Evolutionary conservation across 2,329 filamentous ascomycete species (phyloP).

Genomic region (Colletotrichum orchidophilum): DNA sequence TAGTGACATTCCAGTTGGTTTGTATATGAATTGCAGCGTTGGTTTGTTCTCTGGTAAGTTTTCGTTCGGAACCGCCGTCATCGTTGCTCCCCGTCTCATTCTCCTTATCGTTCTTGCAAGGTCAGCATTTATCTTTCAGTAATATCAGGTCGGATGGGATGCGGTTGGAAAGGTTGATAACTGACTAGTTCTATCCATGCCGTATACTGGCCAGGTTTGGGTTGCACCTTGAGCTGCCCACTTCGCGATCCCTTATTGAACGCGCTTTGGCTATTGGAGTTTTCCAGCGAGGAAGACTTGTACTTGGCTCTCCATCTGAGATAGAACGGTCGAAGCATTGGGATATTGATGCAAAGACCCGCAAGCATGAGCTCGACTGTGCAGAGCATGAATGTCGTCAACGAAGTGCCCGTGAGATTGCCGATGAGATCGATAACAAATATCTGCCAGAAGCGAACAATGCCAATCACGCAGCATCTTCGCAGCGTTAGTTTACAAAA

Average conservation of each 20-base stretch:
- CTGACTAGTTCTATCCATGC: slow-evolving; percentile 34
- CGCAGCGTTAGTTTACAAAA: neutral
- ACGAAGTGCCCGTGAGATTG: slow-evolving; percentile 51
- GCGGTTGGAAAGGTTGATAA: neutral
- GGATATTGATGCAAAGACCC: slow-evolving; percentile 52
- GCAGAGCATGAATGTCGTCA: slow-evolving; percentile 50
- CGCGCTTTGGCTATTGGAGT: slow-evolving; percentile 35
- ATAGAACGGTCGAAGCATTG: slow-evolving; percentile 51
- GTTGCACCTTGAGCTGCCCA: slow-evolving; percentile 7
- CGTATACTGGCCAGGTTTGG: slow-evolving; percentile 19
- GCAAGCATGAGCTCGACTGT: slow-evolving; percentile 51
- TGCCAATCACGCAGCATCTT: slow-evolving; percentile 48
- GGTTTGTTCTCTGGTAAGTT: slow-evolving; percentile 30
- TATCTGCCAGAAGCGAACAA: slow-evolving; percentile 50
- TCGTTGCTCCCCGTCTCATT: slow-evolving; percentile 34
- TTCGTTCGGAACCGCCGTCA: slow-evolving; percentile 38
- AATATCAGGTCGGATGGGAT: too few relatives aligned
- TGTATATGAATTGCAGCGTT: slow-evolving; percentile 33
- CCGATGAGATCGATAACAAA: slow-evolving; percentile 45
- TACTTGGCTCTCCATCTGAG: slow-evolving; percentile 43
- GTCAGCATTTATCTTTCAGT: neutral
- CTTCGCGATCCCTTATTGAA: slow-evolving; percentile 23
- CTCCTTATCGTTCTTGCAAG: slow-evolving; percentile 35
- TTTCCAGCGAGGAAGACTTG: slow-evolving; percentile 41
- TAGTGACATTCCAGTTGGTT: slow-evolving; percentile 33